These are phyloP conservation scores for Bryopsis sp. DNA, from an alignment of 139 green algal species.

Conservation along the genomic window DNA sequence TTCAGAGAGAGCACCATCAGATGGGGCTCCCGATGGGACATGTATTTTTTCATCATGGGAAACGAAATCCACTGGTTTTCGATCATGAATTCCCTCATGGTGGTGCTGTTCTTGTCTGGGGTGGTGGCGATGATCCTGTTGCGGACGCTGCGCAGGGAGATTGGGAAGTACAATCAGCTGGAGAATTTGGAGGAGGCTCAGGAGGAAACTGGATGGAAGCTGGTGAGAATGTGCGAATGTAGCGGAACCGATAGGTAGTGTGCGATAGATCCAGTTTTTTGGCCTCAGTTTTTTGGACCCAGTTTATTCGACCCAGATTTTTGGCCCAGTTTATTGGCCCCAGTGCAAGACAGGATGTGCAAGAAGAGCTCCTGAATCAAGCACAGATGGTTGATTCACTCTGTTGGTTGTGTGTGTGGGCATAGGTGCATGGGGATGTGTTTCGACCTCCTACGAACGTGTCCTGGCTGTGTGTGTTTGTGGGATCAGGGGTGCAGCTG, in stretches of 20 bases:
- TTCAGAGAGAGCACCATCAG: slow-evolving; percentile 78
- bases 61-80: slow-evolving; percentile 99
- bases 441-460: slow-evolving; percentile 70
- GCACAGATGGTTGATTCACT: too few relatives aligned
- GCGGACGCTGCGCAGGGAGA: slow-evolving; percentile 86
- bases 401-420: too few relatives aligned
- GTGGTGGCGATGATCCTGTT: slow-evolving; percentile 99
- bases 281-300: too few relatives aligned
- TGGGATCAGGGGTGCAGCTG: slow-evolving; percentile 90
- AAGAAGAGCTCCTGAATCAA: too few relatives aligned
- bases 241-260: too few relatives aligned
- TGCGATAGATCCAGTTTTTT: too few relatives aligned
- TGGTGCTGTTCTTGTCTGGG: slow-evolving; percentile 94
- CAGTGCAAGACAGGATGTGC: too few relatives aligned
- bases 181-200: slow-evolving; percentile 75
- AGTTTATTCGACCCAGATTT: too few relatives aligned
- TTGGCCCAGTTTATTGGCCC: too few relatives aligned
- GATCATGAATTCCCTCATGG: slow-evolving; percentile 98
- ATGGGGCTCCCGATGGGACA: slow-evolving; percentile 97
- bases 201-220: slow-evolving; percentile 71
- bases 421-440: slow-evolving; percentile 90
- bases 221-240: too few relatives aligned
- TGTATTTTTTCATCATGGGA: slow-evolving; percentile 89
- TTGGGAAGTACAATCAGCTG: slow-evolving; percentile 95
- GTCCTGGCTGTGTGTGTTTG: slow-evolving; percentile 71